Percentiles rank a stretch among this genome's conserved stretches.
phyloP scores from a whole-genome alignment of 1,284 basidiomycete species.

The Sphagnurus paluster region DNA sequence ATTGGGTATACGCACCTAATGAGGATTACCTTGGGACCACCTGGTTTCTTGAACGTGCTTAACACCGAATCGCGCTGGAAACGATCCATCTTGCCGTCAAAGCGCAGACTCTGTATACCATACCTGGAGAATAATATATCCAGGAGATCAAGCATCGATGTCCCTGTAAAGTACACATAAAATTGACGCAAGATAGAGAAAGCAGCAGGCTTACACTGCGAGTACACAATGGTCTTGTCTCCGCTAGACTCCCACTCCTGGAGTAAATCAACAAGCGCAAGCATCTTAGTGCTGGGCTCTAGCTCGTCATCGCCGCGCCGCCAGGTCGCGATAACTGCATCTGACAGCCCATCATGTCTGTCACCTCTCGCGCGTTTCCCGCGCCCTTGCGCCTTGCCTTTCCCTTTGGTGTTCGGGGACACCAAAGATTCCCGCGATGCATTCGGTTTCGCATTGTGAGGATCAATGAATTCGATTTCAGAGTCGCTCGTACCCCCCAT shows the following conservation, averaged over 20 bases:
- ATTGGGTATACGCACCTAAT: slow-evolving; percentile 45
- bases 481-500: slow-evolving; percentile 26
- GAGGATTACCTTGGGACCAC: slow-evolving; percentile 60
- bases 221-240: slow-evolving; percentile 70
- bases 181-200: not conserved
- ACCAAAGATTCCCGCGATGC: not conserved
- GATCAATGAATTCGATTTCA: slow-evolving; percentile 24
- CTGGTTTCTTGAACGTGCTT: slow-evolving; percentile 48
- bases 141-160: slow-evolving; percentile 67
- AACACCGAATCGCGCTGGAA: slow-evolving; percentile 49
- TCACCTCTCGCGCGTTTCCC: slow-evolving; percentile 14
- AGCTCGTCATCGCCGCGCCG: slow-evolving; percentile 54
- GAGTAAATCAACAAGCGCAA: slow-evolving; percentile 51
- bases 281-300: slow-evolving; percentile 70
- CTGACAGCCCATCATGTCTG: slow-evolving; percentile 32
- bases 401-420: slow-evolving; percentile 24
- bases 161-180: slow-evolving; percentile 46
- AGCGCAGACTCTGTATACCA: slow-evolving; percentile 59
- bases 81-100: slow-evolving; percentile 65
- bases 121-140: slow-evolving; percentile 56
- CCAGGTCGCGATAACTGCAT: slow-evolving; percentile 50
- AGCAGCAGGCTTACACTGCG: slow-evolving; percentile 46
- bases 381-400: slow-evolving; percentile 23
- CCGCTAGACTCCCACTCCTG: slow-evolving; percentile 60
- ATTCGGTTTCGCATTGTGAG: slow-evolving; percentile 1